Evolutionary conservation across 2,329 filamentous ascomycete genomes (phyloP), one percentile per base, ranked within the genome.

Genomic region (Annulohypoxylon truncatum): DNA sequence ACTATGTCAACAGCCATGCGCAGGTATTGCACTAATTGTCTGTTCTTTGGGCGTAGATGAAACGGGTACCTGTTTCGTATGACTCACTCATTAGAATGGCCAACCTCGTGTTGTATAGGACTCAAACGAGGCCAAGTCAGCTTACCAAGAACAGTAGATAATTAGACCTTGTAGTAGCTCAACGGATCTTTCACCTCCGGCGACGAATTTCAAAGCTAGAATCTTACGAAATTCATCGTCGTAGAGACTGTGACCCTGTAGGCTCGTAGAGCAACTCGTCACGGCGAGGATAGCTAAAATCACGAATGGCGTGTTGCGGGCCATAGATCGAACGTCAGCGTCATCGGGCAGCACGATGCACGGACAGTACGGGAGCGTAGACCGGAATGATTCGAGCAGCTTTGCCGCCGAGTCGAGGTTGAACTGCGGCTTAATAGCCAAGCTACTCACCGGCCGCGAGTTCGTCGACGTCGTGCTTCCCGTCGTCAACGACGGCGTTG

Each of bases 201-300:
- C 80, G 0, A 89, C 84, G 40, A 87, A 84, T 73, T 86, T 88
- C 46, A 86, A 77, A 1, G 82, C 85, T n/a, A 88, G 70, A 0
- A 86, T 80, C 71, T 87, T 87, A 28, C 85, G 79, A 53, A 89
- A 85, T 74, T 89, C 86, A 51, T 84, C 82, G 26, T 88, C 86
- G 46, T 89, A 87, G 2, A 85, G 77, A 12, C 76, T 81, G 59
- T 87, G 84, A 0, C 85, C 82, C 67, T 85, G 83, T 20, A 84
- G 71, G n/a, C 82, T 82, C 9, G 73, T 78, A 28, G 82, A 81
- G 1, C 80, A 82, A 31, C 84, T 84, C 2, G 83, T 82, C 0
- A 83, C 81, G 1, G 85, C 82, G 1, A 89, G 75, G 15, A 88
- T 82, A 1, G 86, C 82, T 10, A 89, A 74, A 33, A 89, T 73